Percentiles rank a stretch among this genome's conserved stretches.
Conservation (phyloP, 441 rosid species). For the Erodium texanum region DNA sequence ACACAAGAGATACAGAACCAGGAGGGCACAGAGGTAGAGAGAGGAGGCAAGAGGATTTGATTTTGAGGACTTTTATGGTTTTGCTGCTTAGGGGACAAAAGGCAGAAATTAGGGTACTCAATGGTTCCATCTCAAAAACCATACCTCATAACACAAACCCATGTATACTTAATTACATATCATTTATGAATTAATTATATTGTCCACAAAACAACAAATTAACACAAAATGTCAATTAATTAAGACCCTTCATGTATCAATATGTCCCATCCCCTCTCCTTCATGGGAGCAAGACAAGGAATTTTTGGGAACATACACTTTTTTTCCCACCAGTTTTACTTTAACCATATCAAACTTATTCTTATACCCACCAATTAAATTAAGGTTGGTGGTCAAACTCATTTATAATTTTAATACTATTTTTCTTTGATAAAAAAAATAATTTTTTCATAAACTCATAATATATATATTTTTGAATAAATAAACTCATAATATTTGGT, state of each 20-base stretch:
- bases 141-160: slow-evolving; percentile 2
- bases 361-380: no score
- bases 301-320: neutral
- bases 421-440: no score
- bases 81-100: slow-evolving; percentile 59
- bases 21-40: neutral
- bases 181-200: neutral
- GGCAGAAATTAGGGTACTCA: slow-evolving; percentile 52
- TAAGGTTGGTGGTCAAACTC: no score
- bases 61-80: slow-evolving; percentile 49
- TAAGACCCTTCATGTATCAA: neutral
- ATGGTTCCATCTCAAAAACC: slow-evolving; percentile 27
- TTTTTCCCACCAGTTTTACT: neutral
- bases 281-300: slow-evolving; percentile 24
- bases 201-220: neutral
- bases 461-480: no score
- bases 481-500: no score
- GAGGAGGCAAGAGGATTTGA: neutral
- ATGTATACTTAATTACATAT: no score
- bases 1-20: neutral
- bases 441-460: no score
- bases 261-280: neutral
- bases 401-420: no score
- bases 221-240: no score
- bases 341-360: neutral